These are phyloP conservation scores for Kondoa subrosea DNA, from an alignment of 768 basidiomycete genomes.

Conservation along the genomic window DNA sequence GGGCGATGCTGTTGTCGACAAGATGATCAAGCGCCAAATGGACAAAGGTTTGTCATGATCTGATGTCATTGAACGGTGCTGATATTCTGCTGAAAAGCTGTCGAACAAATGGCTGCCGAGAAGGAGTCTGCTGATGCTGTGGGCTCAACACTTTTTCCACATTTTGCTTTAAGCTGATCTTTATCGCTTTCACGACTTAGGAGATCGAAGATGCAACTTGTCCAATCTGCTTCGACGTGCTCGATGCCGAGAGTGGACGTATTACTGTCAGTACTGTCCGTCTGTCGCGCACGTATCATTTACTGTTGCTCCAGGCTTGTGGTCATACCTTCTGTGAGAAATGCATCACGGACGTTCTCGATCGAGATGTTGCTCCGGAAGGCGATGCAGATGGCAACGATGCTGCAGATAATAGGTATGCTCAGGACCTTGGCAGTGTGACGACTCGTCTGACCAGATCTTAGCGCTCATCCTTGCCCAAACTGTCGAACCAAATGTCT, in stretches of 20 bases:
- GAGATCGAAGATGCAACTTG: background rate
- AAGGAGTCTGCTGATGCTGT: background rate
- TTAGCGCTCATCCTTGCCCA: background rate
- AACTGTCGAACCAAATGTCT: background rate
- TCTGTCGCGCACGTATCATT: background rate
- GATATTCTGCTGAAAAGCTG: background rate
- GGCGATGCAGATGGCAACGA: background rate
- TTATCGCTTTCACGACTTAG: too few species aligned
- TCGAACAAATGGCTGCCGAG: background rate
- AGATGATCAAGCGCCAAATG: background rate
- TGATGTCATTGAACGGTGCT: background rate
- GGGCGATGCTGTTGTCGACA: background rate
- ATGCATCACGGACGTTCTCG: background rate
- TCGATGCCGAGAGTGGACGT: background rate
- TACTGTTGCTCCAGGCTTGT: background rate
- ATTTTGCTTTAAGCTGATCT: too few species aligned
- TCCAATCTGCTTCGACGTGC: background rate
- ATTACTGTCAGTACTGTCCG: background rate
- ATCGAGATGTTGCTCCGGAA: background rate
- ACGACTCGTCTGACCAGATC: background rate
- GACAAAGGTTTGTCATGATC: background rate
- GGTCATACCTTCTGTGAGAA: background rate
- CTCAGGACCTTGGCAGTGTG: background rate
- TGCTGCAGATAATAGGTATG: background rate
- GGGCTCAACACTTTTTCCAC: too few species aligned